Base-by-base conservation (phyloP, 768 basidiomycete genomes). In the Leccinum subtestaceum region DNA sequence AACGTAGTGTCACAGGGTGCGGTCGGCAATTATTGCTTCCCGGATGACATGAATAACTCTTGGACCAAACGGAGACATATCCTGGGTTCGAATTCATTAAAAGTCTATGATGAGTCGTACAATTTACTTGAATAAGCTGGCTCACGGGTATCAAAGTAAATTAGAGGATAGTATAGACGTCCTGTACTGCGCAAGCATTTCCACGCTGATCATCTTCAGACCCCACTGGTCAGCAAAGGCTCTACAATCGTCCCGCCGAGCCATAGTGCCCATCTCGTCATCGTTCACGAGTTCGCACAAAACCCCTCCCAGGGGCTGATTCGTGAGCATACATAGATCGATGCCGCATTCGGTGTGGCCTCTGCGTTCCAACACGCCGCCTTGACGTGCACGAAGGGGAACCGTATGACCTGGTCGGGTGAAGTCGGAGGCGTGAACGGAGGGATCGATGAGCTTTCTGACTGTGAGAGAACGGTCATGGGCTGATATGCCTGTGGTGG, bases 281-380 rank as follows among this genome's bases (percentile, higher is more conserved):
- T 98, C 93, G 56, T 98, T 96, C 15, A 98, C 95, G 38, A 98
- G 77, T 72, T 99, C 97, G 70, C 97, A 98, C 34, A 99, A 82
- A 0, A 98, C 79, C 6, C 95, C 96, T 0, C 76, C 75, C 4
- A 84, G 81, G 13, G 81, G 76, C 54, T 82, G 57, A 81, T 83
- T 48, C 3, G 94, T 86, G 47, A 98, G 78, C 48, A 75, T 72
- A 71, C 96, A 98, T 6, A 99, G 78, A 63, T 99, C 97, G 50
- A 96, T 81, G 5, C 84, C 87, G 51, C 89, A 83, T 72, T 99
- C 97, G 0, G 97, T 99, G 76, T 99, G 97, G 0, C 97, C 97
- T 67, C 85, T 86, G 48, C 97, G 84, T n/a, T 80, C 81, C 57
- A 94, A 80, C 4, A 94, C 88, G 13, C 97, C 97, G 8, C 94